Evolutionary conservation across 352 stramenopile species (phyloP).

Genomic region (Blastocystis sp.): DNA sequence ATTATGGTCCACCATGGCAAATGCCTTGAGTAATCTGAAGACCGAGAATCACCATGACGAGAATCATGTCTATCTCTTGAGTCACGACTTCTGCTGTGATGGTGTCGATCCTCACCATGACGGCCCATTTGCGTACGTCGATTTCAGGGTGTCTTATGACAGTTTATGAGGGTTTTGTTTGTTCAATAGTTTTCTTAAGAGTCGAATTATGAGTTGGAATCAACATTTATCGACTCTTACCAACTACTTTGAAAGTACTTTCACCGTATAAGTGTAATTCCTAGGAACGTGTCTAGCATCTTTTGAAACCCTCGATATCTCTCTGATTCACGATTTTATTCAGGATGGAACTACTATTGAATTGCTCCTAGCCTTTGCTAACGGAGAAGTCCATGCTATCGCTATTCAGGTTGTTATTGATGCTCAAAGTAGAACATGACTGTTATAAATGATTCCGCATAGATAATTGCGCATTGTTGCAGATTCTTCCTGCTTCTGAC

Average conservation of each 20-base stretch:
- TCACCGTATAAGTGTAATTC: neutral
- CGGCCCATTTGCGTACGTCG: too few species aligned
- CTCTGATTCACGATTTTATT: constrained; percentile 8
- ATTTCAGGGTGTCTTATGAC: too few species aligned
- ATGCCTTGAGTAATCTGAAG: neutral
- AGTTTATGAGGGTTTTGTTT: too few species aligned
- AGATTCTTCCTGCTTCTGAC: constrained; percentile 10
- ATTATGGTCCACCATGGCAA: neutral
- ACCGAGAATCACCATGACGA: neutral
- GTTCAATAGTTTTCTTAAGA: too few species aligned
- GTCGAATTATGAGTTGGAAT: constrained; percentile 46
- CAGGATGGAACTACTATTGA: neutral
- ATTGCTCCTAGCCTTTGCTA: constrained; percentile 11
- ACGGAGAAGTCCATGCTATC: neutral
- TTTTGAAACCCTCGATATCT: constrained; percentile 44
- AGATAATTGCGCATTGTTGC: neutral
- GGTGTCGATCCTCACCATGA: neutral
- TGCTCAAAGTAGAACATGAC: neutral
- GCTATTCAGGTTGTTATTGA: neutral
- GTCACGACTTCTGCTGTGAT: neutral
- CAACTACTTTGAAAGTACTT: constrained; percentile 34
- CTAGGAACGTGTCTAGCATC: constrained; percentile 43
- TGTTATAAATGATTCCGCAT: neutral
- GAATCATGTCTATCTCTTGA: neutral
- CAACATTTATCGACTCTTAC: neutral